These are phyloP conservation scores for Phaeomoniella chlamydospora DNA, from an alignment of 2,329 filamentous ascomycete species.

Conservation along the genomic window DNA sequence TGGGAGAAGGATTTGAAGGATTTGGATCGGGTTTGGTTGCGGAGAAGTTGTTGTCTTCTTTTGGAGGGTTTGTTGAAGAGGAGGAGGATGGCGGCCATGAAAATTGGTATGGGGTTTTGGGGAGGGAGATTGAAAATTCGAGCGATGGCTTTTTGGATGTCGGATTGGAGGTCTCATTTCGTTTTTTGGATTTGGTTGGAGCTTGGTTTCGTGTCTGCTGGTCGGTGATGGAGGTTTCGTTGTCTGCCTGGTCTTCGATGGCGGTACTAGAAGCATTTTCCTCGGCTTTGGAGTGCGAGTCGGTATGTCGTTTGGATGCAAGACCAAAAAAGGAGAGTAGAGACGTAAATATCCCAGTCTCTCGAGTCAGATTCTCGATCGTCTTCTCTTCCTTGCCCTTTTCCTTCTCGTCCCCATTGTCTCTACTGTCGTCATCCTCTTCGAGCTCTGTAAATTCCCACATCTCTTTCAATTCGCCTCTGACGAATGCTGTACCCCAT, in stretches of 20 bases:
- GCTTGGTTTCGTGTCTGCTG: not conserved
- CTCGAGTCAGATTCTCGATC: too few relatives aligned
- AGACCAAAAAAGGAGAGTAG: not conserved
- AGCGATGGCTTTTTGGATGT: conserved; percentile 13
- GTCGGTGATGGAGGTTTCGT: not conserved
- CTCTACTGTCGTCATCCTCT: conserved; percentile 25
- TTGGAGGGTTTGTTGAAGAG: too few relatives aligned
- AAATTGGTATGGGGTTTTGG: too few relatives aligned
- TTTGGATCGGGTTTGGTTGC: too few relatives aligned
- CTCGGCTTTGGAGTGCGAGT: not conserved
- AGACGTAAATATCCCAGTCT: too few relatives aligned
- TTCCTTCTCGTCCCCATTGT: conserved; percentile 14
- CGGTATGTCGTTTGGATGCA: not conserved
- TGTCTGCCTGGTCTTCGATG: not conserved
- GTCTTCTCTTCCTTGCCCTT: conserved; percentile 29
- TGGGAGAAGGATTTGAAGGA: too few relatives aligned
- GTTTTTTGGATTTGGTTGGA: not conserved
- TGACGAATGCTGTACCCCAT: conserved; percentile 57
- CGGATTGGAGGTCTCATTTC: conserved; percentile 1
- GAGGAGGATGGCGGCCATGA: too few relatives aligned
- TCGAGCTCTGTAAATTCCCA: conserved; percentile 65
- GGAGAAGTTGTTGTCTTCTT: too few relatives aligned
- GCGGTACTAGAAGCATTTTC: not conserved
- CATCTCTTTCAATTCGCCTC: conserved; percentile 61
- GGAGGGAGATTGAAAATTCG: too few relatives aligned